Conservation (phyloP, 2,329 filamentous ascomycete species). For the Neofusicoccum parvum region DNA sequence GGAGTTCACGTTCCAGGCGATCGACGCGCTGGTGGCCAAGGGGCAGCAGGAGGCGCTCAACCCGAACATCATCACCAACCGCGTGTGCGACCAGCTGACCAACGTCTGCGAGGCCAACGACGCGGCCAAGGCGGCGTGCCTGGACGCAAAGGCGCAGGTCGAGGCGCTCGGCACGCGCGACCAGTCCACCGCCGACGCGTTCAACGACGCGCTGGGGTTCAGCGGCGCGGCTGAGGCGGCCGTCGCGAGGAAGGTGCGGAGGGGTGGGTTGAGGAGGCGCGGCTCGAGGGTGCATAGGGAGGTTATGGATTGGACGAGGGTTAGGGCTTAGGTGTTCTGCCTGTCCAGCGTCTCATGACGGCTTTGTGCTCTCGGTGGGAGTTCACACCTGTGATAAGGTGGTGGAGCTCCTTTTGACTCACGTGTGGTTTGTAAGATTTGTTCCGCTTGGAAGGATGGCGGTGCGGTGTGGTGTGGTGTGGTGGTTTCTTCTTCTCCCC, state of each 20-base stretch:
- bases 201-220: slow-evolving; percentile 45
- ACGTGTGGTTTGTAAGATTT: too few relatives aligned
- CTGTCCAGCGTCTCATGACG: too few relatives aligned
- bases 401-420: too few relatives aligned
- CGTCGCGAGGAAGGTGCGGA: not conserved
- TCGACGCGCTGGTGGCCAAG: slow-evolving; percentile 61
- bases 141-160: slow-evolving; percentile 56
- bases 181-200: slow-evolving; percentile 44
- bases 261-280: not conserved
- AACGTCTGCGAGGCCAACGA: slow-evolving; percentile 67
- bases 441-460: too few relatives aligned
- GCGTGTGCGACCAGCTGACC: slow-evolving; percentile 68
- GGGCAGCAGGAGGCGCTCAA: slow-evolving; percentile 69
- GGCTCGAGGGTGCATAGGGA: not conserved
- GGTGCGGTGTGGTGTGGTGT: too few relatives aligned
- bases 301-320: not conserved
- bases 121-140: slow-evolving; percentile 59
- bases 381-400: too few relatives aligned
- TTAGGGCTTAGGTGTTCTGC: not conserved
- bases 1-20: slow-evolving; percentile 70
- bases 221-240: not conserved
- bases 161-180: slow-evolving; percentile 45
- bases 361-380: too few relatives aligned
- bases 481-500: too few relatives aligned
- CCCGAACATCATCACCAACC: slow-evolving; percentile 74